phyloP scores from a whole-genome alignment of 129 eudicot species.

The Oenanthe sinensis region DNA sequence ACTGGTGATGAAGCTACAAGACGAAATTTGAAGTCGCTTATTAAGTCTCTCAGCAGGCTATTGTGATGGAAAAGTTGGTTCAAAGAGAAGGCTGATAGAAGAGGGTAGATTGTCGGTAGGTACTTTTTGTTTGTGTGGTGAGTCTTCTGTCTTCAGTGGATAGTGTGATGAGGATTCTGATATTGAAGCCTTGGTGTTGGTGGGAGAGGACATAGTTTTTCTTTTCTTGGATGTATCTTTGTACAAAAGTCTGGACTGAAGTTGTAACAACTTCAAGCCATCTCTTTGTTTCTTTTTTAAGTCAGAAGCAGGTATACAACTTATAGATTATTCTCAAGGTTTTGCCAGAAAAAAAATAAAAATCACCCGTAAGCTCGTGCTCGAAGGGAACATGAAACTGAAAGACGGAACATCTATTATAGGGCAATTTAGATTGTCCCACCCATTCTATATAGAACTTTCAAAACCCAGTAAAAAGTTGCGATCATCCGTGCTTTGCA shows the following conservation, averaged over 20 bases:
- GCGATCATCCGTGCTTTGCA: not conserved
- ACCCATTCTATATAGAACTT: not conserved
- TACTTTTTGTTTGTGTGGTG: not conserved
- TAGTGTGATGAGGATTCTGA: conserved; percentile 17
- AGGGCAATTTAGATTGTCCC: not conserved
- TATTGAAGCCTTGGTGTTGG: conserved; percentile 14
- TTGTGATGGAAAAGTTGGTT: conserved; percentile 27
- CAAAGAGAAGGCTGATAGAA: not conserved
- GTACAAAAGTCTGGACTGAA: not conserved
- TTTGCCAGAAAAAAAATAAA: not conserved
- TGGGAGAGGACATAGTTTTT: not conserved
- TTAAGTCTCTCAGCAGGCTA: conserved; percentile 71
- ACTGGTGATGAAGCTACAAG: conserved; percentile 93
- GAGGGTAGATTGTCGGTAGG: not conserved
- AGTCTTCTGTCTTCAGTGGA: not conserved
- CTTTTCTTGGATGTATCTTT: not conserved
- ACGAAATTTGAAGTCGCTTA: conserved; percentile 59
- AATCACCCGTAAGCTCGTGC: not conserved
- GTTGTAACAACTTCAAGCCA: not conserved
- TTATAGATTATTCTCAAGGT: not conserved
- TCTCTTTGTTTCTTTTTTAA: not conserved
- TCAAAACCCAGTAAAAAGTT: not conserved
- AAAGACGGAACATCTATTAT: not conserved
- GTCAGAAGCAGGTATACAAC: not conserved
- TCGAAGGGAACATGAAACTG: not conserved